phyloP scores from a whole-genome alignment of 257 asterid species.

The Primulina huaijiensis region DNA sequence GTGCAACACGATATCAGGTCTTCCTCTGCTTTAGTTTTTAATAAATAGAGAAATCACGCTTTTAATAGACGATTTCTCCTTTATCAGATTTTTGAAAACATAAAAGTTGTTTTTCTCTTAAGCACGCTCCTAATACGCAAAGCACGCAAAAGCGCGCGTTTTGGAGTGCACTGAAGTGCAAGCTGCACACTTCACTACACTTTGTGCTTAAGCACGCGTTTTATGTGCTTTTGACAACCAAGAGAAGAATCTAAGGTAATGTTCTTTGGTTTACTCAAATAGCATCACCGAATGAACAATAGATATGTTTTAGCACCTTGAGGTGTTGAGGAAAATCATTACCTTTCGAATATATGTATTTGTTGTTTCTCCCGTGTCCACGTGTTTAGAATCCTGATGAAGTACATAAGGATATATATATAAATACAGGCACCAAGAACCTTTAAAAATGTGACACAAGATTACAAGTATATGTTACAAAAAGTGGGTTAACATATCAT shows the following conservation, averaged over 20 bases:
- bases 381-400: conserved; percentile 39
- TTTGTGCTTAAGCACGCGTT: too few species aligned
- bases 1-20: too few species aligned
- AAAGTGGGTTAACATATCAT: neutral
- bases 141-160: too few species aligned
- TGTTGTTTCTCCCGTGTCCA: conserved; percentile 35
- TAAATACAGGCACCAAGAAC: neutral
- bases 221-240: too few species aligned
- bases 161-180: too few species aligned
- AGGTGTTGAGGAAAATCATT: conserved; percentile 18
- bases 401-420: neutral
- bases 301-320: conserved; percentile 7
- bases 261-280: neutral
- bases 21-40: too few species aligned
- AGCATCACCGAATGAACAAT: neutral
- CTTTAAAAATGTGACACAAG: neutral
- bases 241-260: neutral
- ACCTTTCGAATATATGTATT: conserved; percentile 73
- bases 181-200: too few species aligned
- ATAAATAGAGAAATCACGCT: too few species aligned
- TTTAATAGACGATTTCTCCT: too few species aligned
- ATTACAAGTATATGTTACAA: neutral
- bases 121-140: too few species aligned
- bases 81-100: too few species aligned
- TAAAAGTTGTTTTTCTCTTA: too few species aligned